Percentiles rank a stretch among this genome's conserved stretches.
phyloP scores from a whole-genome alignment of 805 yeast species.

The Schizosaccharomyces lindneri region DNA sequence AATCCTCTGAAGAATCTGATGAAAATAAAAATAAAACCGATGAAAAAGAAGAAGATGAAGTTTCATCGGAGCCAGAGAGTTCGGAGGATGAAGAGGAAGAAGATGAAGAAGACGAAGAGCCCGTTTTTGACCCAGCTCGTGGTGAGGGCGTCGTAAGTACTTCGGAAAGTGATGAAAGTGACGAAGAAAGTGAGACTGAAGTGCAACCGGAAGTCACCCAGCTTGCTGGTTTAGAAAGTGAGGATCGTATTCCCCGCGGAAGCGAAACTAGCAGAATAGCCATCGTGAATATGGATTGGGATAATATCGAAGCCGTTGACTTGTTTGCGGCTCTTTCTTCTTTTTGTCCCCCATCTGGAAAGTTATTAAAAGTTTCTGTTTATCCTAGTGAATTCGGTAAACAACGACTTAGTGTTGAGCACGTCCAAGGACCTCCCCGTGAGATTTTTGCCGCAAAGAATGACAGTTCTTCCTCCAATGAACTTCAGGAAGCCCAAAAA shows the following conservation, averaged over 20 bases:
- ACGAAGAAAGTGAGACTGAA: conserved; percentile 7
- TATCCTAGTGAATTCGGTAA: conserved; percentile 86
- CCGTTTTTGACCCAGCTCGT: conserved; percentile 15
- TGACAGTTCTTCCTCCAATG: conserved; percentile 15
- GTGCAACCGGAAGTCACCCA: conserved; percentile 8
- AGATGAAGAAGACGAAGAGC: conserved; percentile 2
- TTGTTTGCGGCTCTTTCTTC: conserved; percentile 70
- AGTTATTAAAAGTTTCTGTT: conserved; percentile 40
- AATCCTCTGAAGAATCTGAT: conserved; percentile 3
- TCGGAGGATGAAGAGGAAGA: not conserved
- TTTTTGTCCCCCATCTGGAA: conserved; percentile 57
- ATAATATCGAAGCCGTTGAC: conserved; percentile 67
- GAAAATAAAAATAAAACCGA: conserved; percentile 6
- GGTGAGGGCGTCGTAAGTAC: conserved; percentile 15
- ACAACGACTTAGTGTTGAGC: conserved; percentile 73
- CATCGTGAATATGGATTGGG: conserved; percentile 94
- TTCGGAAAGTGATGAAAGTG: conserved; percentile 13
- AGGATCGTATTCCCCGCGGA: conserved; percentile 51
- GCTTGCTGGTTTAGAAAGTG: conserved; percentile 19
- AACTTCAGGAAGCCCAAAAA: conserved; percentile 4
- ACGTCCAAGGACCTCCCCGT: conserved; percentile 73
- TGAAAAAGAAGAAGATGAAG: conserved; percentile 3
- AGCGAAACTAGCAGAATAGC: conserved; percentile 69
- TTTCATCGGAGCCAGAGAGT: conserved; percentile 1
- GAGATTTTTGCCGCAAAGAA: conserved; percentile 31